Percentiles rank a stretch among this genome's conserved stretches.
phyloP scores from a whole-genome alignment of 352 stramenopile species.

The Globisporangium alternatum region DNA sequence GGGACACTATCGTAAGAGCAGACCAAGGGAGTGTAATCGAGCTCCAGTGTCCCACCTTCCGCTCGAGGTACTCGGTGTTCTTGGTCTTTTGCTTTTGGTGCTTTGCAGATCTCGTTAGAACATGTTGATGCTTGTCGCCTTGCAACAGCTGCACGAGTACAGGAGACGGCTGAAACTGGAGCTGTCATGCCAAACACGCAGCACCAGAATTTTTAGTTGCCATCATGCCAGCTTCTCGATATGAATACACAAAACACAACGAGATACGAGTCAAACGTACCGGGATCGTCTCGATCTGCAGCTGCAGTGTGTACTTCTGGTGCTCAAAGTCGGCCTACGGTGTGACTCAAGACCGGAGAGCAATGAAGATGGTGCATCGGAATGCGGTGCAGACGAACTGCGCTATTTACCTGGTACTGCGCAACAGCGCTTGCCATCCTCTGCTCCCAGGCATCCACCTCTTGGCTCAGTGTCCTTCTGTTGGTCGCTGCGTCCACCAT shows the following conservation, averaged over 20 bases:
- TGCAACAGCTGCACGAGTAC: conserved; percentile 46
- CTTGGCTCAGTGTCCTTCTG: neutral
- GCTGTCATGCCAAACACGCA: conserved; percentile 15
- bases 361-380: neutral
- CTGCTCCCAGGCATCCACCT: neutral
- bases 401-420: neutral
- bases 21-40: neutral
- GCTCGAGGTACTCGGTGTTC: conserved; percentile 47
- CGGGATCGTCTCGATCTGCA: conserved; percentile 46
- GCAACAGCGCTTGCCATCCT: neutral
- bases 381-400: neutral
- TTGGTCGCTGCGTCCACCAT: neutral
- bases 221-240: neutral
- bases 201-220: no score
- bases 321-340: conserved; percentile 28
- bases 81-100: conserved; percentile 29
- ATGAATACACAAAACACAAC: neutral
- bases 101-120: conserved; percentile 19
- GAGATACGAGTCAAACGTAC: conserved; percentile 18
- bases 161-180: conserved; percentile 52
- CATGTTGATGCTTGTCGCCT: conserved; percentile 24
- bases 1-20: neutral
- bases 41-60: conserved; percentile 28
- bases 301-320: conserved; percentile 38
- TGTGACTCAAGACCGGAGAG: neutral